These are phyloP conservation scores for Candida endomychidarum DNA, from an alignment of 805 yeast species.

Conservation along the genomic window DNA sequence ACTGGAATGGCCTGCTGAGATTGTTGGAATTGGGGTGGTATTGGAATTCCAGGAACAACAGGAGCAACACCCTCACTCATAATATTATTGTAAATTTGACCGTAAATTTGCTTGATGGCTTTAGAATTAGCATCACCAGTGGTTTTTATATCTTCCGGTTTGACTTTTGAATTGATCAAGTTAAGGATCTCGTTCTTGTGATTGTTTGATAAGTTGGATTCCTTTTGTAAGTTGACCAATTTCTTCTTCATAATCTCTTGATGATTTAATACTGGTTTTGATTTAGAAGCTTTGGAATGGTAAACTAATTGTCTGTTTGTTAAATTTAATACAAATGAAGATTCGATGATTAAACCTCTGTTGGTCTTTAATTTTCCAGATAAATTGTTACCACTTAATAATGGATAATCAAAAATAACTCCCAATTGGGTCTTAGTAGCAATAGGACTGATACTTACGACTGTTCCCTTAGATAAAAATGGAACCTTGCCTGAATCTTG, in stretches of 20 bases:
- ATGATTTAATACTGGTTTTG: conserved; percentile 14
- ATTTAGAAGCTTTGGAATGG: conserved; percentile 65
- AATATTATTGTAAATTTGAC: conserved; percentile 43
- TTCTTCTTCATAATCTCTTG: conserved; percentile 20
- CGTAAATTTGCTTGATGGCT: conserved; percentile 43
- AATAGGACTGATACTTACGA: conserved; percentile 59
- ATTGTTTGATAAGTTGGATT: conserved; percentile 18
- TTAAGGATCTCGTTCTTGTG: conserved; percentile 43
- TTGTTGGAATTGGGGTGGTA: conserved; percentile 9
- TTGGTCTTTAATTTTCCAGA: conserved; percentile 74
- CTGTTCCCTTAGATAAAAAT: conserved; percentile 83
- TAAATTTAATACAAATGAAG: conserved; percentile 77
- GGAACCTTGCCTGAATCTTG: conserved; percentile 90
- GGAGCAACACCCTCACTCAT: conserved; percentile 43
- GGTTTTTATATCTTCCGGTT: conserved; percentile 17
- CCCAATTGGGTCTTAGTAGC: conserved; percentile 68
- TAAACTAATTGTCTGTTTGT: conserved; percentile 72
- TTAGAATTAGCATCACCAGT: conserved; percentile 22
- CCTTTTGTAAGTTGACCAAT: conserved; percentile 13
- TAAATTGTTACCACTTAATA: conserved; percentile 79
- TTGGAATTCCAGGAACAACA: conserved; percentile 28
- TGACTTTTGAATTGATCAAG: conserved; percentile 37
- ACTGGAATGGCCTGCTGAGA: background rate
- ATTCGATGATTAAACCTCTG: conserved; percentile 82
- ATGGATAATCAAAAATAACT: conserved; percentile 78